A percentile compares a stretch with the other conserved stretches of the same genome.
Evolutionary conservation across 305 asterid genomes (phyloP).

Genomic region (Ajuga reptans): DNA sequence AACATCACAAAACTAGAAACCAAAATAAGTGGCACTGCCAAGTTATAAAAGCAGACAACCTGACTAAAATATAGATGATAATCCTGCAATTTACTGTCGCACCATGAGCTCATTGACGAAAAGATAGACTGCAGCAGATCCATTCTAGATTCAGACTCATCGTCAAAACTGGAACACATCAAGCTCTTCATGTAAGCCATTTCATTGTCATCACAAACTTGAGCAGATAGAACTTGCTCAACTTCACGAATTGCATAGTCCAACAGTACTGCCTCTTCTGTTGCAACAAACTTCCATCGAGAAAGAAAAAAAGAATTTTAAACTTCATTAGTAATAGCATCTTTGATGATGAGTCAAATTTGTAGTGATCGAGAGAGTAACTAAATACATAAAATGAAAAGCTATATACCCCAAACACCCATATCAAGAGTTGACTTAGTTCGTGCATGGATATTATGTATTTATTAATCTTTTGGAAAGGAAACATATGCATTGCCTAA

Average conservation of each 20-base stretch:
- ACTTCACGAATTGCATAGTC: conserved; percentile 59
- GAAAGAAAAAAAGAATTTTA: conserved; percentile 30
- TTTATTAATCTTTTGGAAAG: not conserved
- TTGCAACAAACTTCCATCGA: conserved; percentile 61
- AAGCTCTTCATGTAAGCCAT: conserved; percentile 57
- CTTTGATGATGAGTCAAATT: conserved; percentile 16
- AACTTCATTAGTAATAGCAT: conserved; percentile 21
- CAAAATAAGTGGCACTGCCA: conserved; percentile 14
- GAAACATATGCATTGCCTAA: not conserved
- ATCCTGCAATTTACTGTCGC: conserved; percentile 74
- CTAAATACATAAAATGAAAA: not conserved
- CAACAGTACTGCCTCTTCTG: conserved; percentile 56
- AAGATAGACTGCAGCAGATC: conserved; percentile 58
- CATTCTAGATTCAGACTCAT: conserved; percentile 41
- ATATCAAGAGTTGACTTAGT: not conserved
- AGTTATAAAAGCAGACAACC: conserved; percentile 39
- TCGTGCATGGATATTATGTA: not conserved
- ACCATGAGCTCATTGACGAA: conserved; percentile 73
- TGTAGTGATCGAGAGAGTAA: conserved; percentile 3
- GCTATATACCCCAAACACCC: not conserved
- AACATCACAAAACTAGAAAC: conserved; percentile 14
- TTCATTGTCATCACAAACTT: conserved; percentile 47
- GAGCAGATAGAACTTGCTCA: conserved; percentile 48
- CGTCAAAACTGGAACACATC: conserved; percentile 39
- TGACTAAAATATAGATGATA: conserved; percentile 73